These are phyloP conservation scores for Acer campestre DNA, from an alignment of 345 rosid species.

Conservation along the genomic window DNA sequence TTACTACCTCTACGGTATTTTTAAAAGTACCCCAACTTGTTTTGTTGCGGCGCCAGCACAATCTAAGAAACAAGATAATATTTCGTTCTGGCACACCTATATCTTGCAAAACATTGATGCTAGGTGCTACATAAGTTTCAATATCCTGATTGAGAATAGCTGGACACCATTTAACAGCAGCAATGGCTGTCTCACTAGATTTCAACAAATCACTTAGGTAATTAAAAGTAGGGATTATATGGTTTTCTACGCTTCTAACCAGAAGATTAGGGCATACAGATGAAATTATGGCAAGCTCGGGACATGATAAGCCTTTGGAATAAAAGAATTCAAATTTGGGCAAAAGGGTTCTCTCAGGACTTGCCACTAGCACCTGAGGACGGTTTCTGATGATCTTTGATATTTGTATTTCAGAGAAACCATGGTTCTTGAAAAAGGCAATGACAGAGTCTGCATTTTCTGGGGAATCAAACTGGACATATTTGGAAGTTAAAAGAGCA, in stretches of 20 bases:
- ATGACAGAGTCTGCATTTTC: slow-evolving; percentile 25
- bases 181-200: slow-evolving; percentile 12
- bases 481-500: slow-evolving; percentile 24
- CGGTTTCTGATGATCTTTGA: slow-evolving; percentile 1
- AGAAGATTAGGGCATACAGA: background rate
- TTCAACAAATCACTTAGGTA: slow-evolving; percentile 18
- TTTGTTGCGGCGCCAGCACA: background rate
- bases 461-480: slow-evolving; percentile 10
- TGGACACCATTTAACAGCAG: background rate
- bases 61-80: slow-evolving; percentile 2
- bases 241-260: slow-evolving; percentile 25
- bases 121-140: background rate
- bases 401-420: slow-evolving; percentile 38
- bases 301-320: slow-evolving; percentile 33
- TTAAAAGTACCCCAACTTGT: background rate
- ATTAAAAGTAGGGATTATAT: slow-evolving; percentile 28
- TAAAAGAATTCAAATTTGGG: slow-evolving; percentile 42
- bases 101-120: slow-evolving; percentile 17
- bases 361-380: slow-evolving; percentile 6
- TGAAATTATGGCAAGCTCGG: slow-evolving; percentile 16
- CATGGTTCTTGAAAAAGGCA: slow-evolving; percentile 23
- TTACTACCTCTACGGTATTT: slow-evolving; percentile 20
- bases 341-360: slow-evolving; percentile 30
- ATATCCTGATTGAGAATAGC: background rate
- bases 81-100: slow-evolving; percentile 27